phyloP scores from a whole-genome alignment of 805 yeast genomes.

The Zygotorulaspora danielsina region DNA sequence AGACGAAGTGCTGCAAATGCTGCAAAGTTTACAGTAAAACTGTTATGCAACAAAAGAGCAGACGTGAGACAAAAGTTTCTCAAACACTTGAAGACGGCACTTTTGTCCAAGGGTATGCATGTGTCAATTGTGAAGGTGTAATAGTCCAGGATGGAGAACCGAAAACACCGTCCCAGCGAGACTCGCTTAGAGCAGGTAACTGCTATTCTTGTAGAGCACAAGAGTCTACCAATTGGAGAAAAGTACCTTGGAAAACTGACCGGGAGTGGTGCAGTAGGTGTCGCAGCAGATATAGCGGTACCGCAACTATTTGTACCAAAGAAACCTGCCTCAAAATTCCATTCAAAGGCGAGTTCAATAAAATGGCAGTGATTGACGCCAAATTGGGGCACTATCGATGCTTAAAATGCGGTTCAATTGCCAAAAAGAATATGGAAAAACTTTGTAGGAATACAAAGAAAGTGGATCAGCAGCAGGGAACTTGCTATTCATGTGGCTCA shows the following conservation, averaged over 20 bases:
- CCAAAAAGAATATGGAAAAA: not conserved
- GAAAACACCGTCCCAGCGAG: not conserved
- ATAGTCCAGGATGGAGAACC: not conserved
- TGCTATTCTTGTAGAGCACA: constrained; percentile 1
- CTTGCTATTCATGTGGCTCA: constrained; percentile 4
- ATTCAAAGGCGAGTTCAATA: constrained; percentile 3
- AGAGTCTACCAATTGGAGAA: constrained; percentile 6
- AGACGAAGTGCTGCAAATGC: constrained; percentile 1
- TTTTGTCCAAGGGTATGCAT: constrained; percentile 2
- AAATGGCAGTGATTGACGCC: not conserved
- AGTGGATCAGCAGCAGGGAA: not conserved
- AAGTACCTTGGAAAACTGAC: constrained; percentile 5
- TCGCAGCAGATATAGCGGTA: constrained; percentile 7
- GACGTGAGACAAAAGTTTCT: not conserved
- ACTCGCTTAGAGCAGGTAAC: not conserved
- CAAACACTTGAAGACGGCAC: not conserved
- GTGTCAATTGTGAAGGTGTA: constrained; percentile 1
- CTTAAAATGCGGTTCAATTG: not conserved
- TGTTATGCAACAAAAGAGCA: not conserved
- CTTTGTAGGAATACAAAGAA: not conserved
- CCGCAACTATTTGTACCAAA: constrained; percentile 8
- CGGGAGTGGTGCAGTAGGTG: constrained; percentile 10
- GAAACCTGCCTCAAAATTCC: constrained; percentile 7
- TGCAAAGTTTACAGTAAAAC: not conserved
- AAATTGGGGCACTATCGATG: not conserved